These are phyloP conservation scores for Apiospora koreana DNA, from an alignment of 2,329 filamentous ascomycete genomes.

Conservation along the genomic window DNA sequence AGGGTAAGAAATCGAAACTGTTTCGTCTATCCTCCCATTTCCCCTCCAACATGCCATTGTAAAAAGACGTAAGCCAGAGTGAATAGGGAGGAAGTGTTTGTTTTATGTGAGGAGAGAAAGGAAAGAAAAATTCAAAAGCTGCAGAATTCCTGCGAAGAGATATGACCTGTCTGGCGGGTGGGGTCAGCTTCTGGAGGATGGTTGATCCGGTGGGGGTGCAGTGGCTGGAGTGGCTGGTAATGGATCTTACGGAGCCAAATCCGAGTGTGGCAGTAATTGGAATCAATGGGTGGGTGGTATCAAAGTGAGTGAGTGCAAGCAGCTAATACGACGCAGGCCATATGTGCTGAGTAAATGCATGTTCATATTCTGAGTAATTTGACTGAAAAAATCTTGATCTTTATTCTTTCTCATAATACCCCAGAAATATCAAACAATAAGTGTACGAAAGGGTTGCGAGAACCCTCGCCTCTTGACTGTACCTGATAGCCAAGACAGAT, in stretches of 20 bases:
- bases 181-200: neutral
- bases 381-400: too few relatives aligned
- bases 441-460: too few relatives aligned
- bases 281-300: neutral
- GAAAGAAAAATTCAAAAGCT: slow-evolving; percentile 14
- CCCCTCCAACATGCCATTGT: slow-evolving; percentile 66
- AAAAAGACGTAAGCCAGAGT: slow-evolving; percentile 58
- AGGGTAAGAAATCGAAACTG: slow-evolving; percentile 59
- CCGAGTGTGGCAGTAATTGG: neutral
- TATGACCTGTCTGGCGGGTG: neutral
- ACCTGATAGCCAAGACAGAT: too few relatives aligned
- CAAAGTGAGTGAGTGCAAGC: too few relatives aligned
- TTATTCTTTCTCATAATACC: too few relatives aligned
- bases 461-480: too few relatives aligned
- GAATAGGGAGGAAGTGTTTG: slow-evolving; percentile 59
- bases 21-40: slow-evolving; percentile 66
- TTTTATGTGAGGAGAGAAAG: slow-evolving; percentile 42
- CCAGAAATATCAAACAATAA: too few relatives aligned
- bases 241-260: neutral
- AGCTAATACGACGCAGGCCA: too few relatives aligned
- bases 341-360: neutral
- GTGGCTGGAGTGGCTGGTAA: too few relatives aligned
- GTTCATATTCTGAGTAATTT: neutral
- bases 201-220: neutral
- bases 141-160: neutral